Base-by-base conservation (phyloP, 2,329 filamentous ascomycete genomes). In the Stemphylium lycopersici region DNA sequence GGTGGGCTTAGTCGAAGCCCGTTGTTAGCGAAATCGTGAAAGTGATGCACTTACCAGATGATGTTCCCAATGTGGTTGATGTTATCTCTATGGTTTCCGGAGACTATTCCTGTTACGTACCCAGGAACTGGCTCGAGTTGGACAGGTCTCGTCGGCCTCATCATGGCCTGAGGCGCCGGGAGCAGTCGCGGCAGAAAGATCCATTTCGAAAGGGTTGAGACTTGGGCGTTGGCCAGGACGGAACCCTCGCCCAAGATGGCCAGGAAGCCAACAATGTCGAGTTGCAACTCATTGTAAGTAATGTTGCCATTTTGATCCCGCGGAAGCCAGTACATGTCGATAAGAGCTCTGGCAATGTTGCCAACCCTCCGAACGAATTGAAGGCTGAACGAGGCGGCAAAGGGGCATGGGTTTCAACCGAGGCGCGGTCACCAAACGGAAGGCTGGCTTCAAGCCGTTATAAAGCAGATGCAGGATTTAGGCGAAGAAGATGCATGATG, bases 241-340 rank as follows among this genome's bases (percentile, higher is more conserved):
- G 77, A 80, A 70, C 79, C 79, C 67, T 83, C 80, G 40, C 80
- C 80, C 24, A 83, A 68, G 57, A 83, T 79, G 52, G 80, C 80
- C n/a, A 83, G 78, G 64, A 82, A 82, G 66, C 81, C 81, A 54
- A 84, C 81, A 42, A 83, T 83, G 62, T 84, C 81, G 42, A 83
- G 77, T 61, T 83, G 80, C 45, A 83, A 75, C 44, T 76, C 66
- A 10, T 70, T 57, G 20, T 77, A 63, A 10, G 59, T 48, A 31
- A 51, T 41, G 6, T 53, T 53, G 18, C 68, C 70, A 43, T 65
- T 42, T 31, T 62, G 55, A 32, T 66, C 57, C 10, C 49, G 34
- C 53, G 69, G 63, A 11, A 77, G 67, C 76, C 76, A 78, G 57
- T 73, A 72, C 69, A 73, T 72, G 18, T 49, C 55, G 50, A 24